Evolutionary conservation across 2,329 filamentous ascomycete genomes (phyloP).

Genomic region (Penicillium oxalicum): DNA sequence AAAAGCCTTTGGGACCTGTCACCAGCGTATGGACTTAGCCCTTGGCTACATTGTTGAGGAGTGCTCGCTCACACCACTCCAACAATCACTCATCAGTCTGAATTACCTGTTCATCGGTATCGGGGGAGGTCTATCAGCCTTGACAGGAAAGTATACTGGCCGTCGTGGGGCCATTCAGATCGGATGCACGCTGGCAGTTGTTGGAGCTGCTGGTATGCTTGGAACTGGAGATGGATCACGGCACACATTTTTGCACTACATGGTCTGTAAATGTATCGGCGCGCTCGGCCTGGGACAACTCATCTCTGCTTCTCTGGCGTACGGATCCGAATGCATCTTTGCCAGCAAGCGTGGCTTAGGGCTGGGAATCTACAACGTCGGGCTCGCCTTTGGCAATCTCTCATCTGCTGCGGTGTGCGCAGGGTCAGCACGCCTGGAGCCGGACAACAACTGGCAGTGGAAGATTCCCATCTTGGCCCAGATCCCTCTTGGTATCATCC

Average conservation of each 20-base stretch:
- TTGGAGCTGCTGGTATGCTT: conserved; percentile 24
- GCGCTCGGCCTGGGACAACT: conserved; percentile 21
- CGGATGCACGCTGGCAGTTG: conserved; percentile 18
- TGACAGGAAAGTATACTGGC: conserved; percentile 16
- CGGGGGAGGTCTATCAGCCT: conserved; percentile 17
- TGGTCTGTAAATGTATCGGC: conserved; percentile 23
- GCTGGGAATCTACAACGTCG: conserved; percentile 22
- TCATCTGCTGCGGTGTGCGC: conserved; percentile 24
- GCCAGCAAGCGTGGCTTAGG: conserved; percentile 20
- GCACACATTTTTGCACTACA: conserved; percentile 21
- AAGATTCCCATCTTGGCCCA: conserved; percentile 27
- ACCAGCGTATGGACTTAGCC: conserved; percentile 9
- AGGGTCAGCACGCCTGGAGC: conserved; percentile 19
- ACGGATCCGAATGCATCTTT: conserved; percentile 22
- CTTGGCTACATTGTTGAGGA: conserved; percentile 8
- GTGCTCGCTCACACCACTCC: conserved; percentile 20
- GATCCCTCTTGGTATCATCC: conserved; percentile 23
- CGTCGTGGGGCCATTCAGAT: conserved; percentile 21
- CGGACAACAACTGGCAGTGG: conserved; percentile 25
- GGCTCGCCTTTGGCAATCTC: conserved; percentile 23
- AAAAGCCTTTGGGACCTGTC: conserved; percentile 20
- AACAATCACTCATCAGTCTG: conserved; percentile 25
- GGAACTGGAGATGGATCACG: conserved; percentile 14
- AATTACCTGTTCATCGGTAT: conserved; percentile 24
- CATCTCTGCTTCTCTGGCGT: conserved; percentile 14